phyloP scores from a whole-genome alignment of 2,329 filamentous ascomycete genomes.

The Exophiala spinifera region DNA sequence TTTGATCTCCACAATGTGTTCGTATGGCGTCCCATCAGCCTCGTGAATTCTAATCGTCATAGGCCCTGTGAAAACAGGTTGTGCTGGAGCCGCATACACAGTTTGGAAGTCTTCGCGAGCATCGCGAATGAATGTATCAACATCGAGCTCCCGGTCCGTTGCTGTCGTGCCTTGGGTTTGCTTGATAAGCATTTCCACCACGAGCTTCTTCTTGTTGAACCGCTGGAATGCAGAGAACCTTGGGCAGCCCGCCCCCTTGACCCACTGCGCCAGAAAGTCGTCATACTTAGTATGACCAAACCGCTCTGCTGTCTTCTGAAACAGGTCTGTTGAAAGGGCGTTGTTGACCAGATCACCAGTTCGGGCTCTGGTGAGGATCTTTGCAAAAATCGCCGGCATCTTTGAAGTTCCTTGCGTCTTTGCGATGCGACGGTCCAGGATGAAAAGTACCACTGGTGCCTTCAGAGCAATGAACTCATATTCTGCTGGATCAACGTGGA shows the following conservation, averaged over 20 bases:
- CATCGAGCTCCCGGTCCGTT: conserved; percentile 59
- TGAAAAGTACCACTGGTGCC: conserved; percentile 85
- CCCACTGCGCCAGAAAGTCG: conserved; percentile 90
- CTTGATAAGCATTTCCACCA: conserved; percentile 84
- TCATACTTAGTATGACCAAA: conserved; percentile 83
- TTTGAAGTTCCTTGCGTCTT: conserved; percentile 85
- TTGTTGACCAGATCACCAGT: conserved; percentile 71
- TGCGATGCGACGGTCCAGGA: conserved; percentile 83
- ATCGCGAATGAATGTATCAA: conserved; percentile 76
- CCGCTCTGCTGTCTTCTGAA: conserved; percentile 82
- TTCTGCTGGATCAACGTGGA: conserved; percentile 81
- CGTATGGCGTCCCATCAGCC: conserved; percentile 95
- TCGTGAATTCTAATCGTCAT: conserved; percentile 99
- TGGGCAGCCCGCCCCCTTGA: conserved; percentile 83
- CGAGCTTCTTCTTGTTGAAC: conserved; percentile 97
- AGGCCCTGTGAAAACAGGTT: conserved; percentile 84
- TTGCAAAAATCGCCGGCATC: conserved; percentile 78
- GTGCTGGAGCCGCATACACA: conserved; percentile 66
- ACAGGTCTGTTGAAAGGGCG: conserved; percentile 70
- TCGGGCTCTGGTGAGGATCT: conserved; percentile 80
- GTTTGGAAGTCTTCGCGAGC: conserved; percentile 73
- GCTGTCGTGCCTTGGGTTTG: conserved; percentile 66
- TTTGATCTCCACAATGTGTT: conserved; percentile 94
- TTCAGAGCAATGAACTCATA: conserved; percentile 88
- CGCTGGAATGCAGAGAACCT: conserved; percentile 79